These are phyloP conservation scores for Cutaneotrichosporon curvatum DNA, from an alignment of 1,284 basidiomycete genomes.

Conservation along the genomic window DNA sequence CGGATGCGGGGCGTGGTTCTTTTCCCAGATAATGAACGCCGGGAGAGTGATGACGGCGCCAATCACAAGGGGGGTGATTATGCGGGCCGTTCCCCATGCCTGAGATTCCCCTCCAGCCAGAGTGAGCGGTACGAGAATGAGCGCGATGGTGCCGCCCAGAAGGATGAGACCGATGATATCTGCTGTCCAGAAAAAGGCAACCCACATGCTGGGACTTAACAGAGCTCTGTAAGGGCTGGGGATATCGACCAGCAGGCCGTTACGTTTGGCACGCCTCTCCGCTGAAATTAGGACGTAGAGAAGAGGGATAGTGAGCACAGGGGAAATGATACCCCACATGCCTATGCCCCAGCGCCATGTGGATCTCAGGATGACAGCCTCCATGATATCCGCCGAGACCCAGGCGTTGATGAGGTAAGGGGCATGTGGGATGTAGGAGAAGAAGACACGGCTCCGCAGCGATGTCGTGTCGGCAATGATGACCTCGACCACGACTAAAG, in stretches of 20 bases:
- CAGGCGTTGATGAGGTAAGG: conserved; percentile 44
- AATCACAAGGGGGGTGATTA: conserved; percentile 43
- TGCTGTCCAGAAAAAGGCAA: conserved; percentile 43
- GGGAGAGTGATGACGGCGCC: conserved; percentile 38
- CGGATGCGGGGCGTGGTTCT: conserved; percentile 39
- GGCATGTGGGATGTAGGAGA: conserved; percentile 51
- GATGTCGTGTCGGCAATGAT: conserved; percentile 47
- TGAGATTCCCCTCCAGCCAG: conserved; percentile 32
- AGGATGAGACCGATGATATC: conserved; percentile 45
- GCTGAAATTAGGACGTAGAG: conserved; percentile 38
- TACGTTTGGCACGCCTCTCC: conserved; percentile 30
- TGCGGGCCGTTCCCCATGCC: conserved; percentile 39
- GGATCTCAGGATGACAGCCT: background rate
- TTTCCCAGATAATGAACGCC: conserved; percentile 46
- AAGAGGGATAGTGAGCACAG: conserved; percentile 20
- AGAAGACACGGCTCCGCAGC: conserved; percentile 45
- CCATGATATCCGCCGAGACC: conserved; percentile 44
- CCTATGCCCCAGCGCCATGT: conserved; percentile 55
- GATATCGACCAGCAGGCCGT: conserved; percentile 30
- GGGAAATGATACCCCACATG: conserved; percentile 27
- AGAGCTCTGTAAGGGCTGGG: conserved; percentile 25
- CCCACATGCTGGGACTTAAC: background rate
- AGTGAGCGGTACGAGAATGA: conserved; percentile 42
- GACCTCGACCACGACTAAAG: conserved; percentile 40
- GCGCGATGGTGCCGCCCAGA: conserved; percentile 12